Percentiles rank a stretch among this genome's conserved stretches.
Evolutionary conservation across 805 yeast species (phyloP).

Genomic region (Tetrapisispora pingtungensis): DNA sequence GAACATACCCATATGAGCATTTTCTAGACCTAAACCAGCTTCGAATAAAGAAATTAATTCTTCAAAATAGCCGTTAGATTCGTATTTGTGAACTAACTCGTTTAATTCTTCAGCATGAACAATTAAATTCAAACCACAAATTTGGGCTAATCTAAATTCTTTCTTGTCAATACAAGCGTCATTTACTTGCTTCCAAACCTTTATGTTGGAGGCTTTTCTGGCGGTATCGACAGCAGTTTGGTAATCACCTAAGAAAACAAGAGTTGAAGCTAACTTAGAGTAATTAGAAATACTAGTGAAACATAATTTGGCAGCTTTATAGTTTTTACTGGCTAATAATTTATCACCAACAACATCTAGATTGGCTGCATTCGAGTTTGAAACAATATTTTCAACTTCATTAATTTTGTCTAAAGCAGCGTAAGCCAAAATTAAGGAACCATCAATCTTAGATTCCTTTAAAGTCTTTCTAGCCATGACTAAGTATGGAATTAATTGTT

Average conservation of each 20-base stretch:
- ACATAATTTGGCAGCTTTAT: conserved; percentile 85
- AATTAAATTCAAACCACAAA: conserved; percentile 94
- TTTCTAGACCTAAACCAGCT: conserved; percentile 90
- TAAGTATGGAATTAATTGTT: conserved; percentile 79
- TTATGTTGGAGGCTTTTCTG: conserved; percentile 87
- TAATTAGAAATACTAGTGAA: conserved; percentile 83
- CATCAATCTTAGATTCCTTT: conserved; percentile 89
- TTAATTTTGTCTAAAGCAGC: conserved; percentile 66
- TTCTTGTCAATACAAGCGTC: conserved; percentile 91
- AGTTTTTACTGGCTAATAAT: conserved; percentile 68
- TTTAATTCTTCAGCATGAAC: conserved; percentile 96
- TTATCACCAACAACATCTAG: conserved; percentile 87
- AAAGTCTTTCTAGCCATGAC: conserved; percentile 84
- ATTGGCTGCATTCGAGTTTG: conserved; percentile 87
- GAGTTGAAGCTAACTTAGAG: conserved; percentile 92
- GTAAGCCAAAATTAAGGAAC: conserved; percentile 78
- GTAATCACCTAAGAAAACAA: conserved; percentile 83
- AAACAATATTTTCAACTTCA: conserved; percentile 78
- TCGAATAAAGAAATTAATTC: conserved; percentile 89
- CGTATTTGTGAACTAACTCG: conserved; percentile 79
- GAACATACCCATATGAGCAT: conserved; percentile 99
- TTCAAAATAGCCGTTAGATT: conserved; percentile 80
- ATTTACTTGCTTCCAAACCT: conserved; percentile 96
- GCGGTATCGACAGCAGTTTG: conserved; percentile 98
- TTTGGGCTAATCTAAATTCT: conserved; percentile 95